Evolutionary conservation across 1,284 basidiomycete genomes (phyloP).

Genomic region (Ustilago nuda): DNA sequence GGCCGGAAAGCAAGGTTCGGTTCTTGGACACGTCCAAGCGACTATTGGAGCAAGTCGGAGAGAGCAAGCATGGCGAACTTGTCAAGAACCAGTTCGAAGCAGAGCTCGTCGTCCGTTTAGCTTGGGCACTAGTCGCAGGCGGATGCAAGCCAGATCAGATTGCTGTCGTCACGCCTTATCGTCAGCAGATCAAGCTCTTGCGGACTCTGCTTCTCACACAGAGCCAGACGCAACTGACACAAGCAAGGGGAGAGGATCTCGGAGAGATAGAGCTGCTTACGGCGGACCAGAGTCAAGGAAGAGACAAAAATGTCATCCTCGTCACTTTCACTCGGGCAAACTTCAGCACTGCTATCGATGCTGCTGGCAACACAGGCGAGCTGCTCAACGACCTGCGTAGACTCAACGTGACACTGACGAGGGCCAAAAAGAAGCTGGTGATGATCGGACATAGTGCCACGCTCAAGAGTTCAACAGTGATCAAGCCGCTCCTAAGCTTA

Average conservation of each 20-base stretch:
- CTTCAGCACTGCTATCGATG: neutral
- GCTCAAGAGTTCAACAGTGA: slow-evolving; percentile 14
- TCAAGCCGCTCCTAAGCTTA: slow-evolving; percentile 17
- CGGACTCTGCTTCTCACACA: slow-evolving; percentile 68
- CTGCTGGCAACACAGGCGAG: slow-evolving; percentile 39
- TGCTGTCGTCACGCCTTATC: slow-evolving; percentile 89
- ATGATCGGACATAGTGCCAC: slow-evolving; percentile 55
- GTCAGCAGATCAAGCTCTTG: slow-evolving; percentile 92
- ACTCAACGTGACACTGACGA: slow-evolving; percentile 63
- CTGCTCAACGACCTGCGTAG: slow-evolving; percentile 59
- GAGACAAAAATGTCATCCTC: slow-evolving; percentile 75
- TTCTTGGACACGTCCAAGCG: slow-evolving; percentile 89
- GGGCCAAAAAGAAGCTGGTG: slow-evolving; percentile 73
- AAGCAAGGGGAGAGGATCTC: neutral
- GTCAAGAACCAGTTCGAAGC: slow-evolving; percentile 83
- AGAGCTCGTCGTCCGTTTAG: slow-evolving; percentile 74
- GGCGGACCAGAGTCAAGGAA: slow-evolving; percentile 91
- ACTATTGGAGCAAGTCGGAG: slow-evolving; percentile 78
- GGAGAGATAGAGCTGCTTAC: slow-evolving; percentile 83
- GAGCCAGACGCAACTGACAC: neutral
- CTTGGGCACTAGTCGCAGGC: slow-evolving; percentile 75
- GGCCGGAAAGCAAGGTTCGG: slow-evolving; percentile 82
- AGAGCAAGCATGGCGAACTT: slow-evolving; percentile 62
- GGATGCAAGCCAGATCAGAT: slow-evolving; percentile 81
- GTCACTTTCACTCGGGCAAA: slow-evolving; percentile 61